phyloP scores from a whole-genome alignment of 441 rosid genomes.

The Metrosideros polymorpha region DNA sequence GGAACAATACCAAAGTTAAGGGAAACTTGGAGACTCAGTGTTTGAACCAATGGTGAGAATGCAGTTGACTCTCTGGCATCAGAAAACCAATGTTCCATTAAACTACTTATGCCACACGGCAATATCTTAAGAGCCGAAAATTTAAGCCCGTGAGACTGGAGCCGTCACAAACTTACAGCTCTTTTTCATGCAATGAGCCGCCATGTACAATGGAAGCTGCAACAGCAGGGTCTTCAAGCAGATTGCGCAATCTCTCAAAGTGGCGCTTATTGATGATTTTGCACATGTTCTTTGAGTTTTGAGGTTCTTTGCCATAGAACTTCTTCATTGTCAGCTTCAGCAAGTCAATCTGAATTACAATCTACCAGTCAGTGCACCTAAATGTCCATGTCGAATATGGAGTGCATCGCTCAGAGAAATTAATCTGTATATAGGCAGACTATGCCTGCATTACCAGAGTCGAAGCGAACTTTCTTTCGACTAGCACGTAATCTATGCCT shows the following conservation, averaged over 20 bases:
- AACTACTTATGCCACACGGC: neutral
- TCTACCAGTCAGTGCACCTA: neutral
- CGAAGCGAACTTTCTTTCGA: slow-evolving; percentile 40
- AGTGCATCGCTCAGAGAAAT: neutral
- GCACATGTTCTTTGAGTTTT: slow-evolving; percentile 36
- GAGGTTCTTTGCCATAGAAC: slow-evolving; percentile 54
- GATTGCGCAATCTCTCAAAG: slow-evolving; percentile 40
- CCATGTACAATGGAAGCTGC: slow-evolving; percentile 53
- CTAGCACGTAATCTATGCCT: slow-evolving; percentile 53
- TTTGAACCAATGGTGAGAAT: neutral
- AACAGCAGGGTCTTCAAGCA: slow-evolving; percentile 53
- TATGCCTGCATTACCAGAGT: slow-evolving; percentile 30
- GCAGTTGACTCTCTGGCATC: neutral
- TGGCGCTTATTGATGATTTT: slow-evolving; percentile 41
- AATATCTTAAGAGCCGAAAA: neutral
- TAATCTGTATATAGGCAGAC: neutral
- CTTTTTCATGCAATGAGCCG: slow-evolving; percentile 51
- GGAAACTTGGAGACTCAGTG: neutral
- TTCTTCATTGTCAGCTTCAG: slow-evolving; percentile 30
- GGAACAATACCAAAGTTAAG: neutral
- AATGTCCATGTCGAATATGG: neutral
- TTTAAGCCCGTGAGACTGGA: neutral
- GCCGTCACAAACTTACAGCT: slow-evolving; percentile 25
- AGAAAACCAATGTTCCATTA: neutral
- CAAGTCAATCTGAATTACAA: slow-evolving; percentile 43